Conservation (phyloP, 495 filamentous ascomycete species). For the Glarea lozoyensis region DNA sequence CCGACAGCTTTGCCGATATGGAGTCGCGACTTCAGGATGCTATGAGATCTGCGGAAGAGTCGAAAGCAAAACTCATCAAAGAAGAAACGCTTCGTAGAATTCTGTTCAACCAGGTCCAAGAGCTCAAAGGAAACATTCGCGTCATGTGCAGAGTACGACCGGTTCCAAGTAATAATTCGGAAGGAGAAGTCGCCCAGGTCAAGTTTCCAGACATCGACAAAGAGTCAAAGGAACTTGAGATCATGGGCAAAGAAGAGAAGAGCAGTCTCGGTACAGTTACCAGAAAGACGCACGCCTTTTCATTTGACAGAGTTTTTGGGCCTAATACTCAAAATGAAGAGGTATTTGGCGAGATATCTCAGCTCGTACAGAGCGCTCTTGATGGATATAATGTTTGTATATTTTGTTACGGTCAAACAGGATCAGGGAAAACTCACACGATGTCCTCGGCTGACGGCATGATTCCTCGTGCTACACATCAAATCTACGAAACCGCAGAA, state of each 20-base stretch:
- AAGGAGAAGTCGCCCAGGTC: conserved; percentile 55
- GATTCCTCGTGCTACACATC: conserved; percentile 86
- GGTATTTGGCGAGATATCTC: conserved; percentile 94
- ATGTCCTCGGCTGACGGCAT: conserved; percentile 93
- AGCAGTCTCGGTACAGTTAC: conserved; percentile 67
- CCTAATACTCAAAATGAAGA: conserved; percentile 69
- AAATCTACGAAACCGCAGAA: conserved; percentile 84
- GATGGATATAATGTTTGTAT: conserved; percentile 99
- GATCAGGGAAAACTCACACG: conserved; percentile 91
- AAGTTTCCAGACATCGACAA: conserved; percentile 65
- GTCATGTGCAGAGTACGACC: conserved; percentile 98
- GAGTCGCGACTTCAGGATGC: conserved; percentile 73
- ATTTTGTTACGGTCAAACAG: conserved; percentile 97
- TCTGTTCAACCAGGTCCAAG: conserved; percentile 95
- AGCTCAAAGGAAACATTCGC: conserved; percentile 97
- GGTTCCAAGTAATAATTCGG: conserved; percentile 34
- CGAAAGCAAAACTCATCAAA: conserved; percentile 74
- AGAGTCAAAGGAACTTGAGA: conserved; percentile 76
- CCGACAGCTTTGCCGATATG: conserved; percentile 66
- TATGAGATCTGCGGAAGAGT: conserved; percentile 51
- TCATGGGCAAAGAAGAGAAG: conserved; percentile 75
- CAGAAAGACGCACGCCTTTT: conserved; percentile 73
- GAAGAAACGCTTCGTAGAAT: conserved; percentile 89
- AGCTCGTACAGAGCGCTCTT: conserved; percentile 90
- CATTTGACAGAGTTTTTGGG: conserved; percentile 89